These are phyloP conservation scores for Eucalyptus globulus DNA, from an alignment of 345 rosid genomes.

Conservation along the genomic window DNA sequence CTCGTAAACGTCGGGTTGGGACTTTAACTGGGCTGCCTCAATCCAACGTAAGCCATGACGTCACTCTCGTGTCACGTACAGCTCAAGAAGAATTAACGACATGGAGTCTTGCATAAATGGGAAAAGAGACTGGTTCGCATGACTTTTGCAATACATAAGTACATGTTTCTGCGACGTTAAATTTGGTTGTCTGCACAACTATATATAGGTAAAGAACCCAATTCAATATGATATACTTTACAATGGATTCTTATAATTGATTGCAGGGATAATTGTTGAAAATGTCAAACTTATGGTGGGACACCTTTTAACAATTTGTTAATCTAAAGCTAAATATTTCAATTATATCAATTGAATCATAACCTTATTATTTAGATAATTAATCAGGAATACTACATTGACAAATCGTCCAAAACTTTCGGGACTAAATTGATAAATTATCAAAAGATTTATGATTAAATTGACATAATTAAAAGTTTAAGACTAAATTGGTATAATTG, in stretches of 20 bases:
- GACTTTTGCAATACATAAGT: background rate
- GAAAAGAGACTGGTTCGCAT: background rate
- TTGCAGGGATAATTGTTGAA: background rate
- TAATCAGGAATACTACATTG: rapidly evolving
- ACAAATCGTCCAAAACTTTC: background rate
- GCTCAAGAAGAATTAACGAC: background rate
- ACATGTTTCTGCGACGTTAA: background rate
- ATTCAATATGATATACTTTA: background rate
- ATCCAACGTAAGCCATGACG: background rate
- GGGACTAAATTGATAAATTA: too few species aligned
- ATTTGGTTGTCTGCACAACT: background rate
- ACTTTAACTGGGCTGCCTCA: background rate
- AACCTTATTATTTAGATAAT: background rate
- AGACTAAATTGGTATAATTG: too few species aligned
- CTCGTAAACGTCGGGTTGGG: background rate
- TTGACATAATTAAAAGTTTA: too few species aligned
- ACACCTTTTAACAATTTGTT: too few species aligned
- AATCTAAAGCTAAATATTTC: rapidly evolving
- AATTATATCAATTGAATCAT: background rate
- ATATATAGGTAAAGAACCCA: background rate
- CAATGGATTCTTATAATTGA: too few species aligned
- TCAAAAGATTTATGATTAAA: too few species aligned
- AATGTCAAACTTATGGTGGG: too few species aligned
- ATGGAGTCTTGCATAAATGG: background rate
- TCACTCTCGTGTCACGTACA: background rate